phyloP scores from a whole-genome alignment of 192 early-diverging fungal species.

The Coemansia sp. region DNA sequence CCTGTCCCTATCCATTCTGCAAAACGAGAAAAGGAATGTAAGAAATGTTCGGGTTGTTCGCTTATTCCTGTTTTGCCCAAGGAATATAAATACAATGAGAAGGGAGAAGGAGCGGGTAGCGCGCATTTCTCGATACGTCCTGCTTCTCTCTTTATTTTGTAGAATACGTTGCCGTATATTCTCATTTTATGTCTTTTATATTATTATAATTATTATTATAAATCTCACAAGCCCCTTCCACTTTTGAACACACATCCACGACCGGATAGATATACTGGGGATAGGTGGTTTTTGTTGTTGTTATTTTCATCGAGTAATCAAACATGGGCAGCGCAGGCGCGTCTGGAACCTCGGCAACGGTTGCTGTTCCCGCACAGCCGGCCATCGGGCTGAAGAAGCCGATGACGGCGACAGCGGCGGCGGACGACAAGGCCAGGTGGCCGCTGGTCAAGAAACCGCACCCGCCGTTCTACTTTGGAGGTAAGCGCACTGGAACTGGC shows the following conservation, averaged over 20 bases:
- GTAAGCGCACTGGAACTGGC: slow-evolving; percentile 10
- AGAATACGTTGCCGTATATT: neutral
- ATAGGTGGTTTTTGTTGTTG: no score
- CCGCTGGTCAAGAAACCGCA: slow-evolving; percentile 47
- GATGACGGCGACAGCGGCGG: neutral
- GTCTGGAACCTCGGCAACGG: neutral
- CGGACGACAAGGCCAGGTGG: slow-evolving; percentile 18
- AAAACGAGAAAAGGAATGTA: no score
- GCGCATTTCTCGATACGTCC: neutral
- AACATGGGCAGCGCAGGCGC: neutral
- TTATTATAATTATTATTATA: neutral
- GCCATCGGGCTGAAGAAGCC: neutral
- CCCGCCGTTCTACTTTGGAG: slow-evolving; percentile 49
- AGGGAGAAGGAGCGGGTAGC: no score
- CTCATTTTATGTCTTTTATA: neutral
- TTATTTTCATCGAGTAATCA: neutral
- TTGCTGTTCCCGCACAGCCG: slow-evolving; percentile 2
- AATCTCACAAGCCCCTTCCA: neutral
- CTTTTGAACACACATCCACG: neutral
- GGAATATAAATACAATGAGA: neutral
- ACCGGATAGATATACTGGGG: no score
- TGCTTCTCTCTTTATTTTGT: neutral
- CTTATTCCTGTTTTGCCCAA: neutral
- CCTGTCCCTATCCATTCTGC: neutral
- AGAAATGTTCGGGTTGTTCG: neutral